phyloP scores from a whole-genome alignment of 2,329 filamentous ascomycete species.

The Pleomassaria siparia region DNA sequence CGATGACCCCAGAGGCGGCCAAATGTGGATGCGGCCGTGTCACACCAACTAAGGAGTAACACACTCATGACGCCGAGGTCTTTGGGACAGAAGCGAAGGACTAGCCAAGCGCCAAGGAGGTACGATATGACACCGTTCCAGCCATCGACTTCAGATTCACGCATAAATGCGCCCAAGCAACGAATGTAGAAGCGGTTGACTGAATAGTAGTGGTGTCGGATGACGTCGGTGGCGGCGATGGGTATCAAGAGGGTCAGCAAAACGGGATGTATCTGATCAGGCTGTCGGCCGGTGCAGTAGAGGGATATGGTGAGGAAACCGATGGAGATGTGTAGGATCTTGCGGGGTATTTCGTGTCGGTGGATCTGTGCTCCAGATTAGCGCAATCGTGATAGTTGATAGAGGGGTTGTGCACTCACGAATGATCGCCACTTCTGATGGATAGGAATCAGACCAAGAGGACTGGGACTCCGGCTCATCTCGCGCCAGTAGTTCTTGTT shows the following conservation, averaged over 20 bases:
- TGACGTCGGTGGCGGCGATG: constrained; percentile 76
- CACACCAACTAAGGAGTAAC: constrained; percentile 93
- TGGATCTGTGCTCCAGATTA: constrained; percentile 56
- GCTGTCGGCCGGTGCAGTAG: constrained; percentile 78
- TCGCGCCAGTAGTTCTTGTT: constrained; percentile 79
- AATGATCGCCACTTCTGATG: constrained; percentile 89
- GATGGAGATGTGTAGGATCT: constrained; percentile 91
- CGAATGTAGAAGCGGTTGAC: constrained; percentile 88
- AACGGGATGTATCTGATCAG: constrained; percentile 76
- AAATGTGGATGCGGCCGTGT: constrained; percentile 94
- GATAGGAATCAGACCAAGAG: constrained; percentile 90
- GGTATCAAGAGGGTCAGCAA: constrained; percentile 80
- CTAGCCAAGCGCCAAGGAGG: constrained; percentile 83
- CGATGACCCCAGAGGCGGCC: constrained; percentile 87
- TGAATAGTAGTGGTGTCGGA: constrained; percentile 78
- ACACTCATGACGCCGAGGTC: constrained; percentile 89
- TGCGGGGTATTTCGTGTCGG: constrained; percentile 94
- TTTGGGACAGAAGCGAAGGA: constrained; percentile 86
- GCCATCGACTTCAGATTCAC: constrained; percentile 88
- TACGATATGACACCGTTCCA: constrained; percentile 99
- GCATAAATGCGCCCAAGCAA: constrained; percentile 86
- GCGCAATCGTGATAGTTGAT: constrained; percentile 3
- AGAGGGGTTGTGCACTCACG: constrained; percentile 50
- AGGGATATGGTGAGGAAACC: constrained; percentile 90
- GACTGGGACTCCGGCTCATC: constrained; percentile 87